Evolutionary conservation across 2,329 filamentous ascomycete genomes (phyloP).

Genomic region (Claviceps paspali): DNA sequence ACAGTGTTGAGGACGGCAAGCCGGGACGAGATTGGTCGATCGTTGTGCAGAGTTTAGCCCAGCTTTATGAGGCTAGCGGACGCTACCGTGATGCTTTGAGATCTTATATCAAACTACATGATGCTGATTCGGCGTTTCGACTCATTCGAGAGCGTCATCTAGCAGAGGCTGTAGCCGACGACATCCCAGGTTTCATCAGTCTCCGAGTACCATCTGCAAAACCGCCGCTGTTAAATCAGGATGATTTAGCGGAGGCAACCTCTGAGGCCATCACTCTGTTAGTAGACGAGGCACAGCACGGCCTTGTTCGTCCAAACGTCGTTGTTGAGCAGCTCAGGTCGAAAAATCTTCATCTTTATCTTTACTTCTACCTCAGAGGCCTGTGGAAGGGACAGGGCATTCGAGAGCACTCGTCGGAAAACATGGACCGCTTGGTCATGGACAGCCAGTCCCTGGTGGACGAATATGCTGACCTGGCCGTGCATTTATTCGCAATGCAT

Average conservation of each 20-base stretch:
- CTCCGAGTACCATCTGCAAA: constrained; percentile 67
- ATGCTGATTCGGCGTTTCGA: constrained; percentile 76
- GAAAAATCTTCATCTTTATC: constrained; percentile 54
- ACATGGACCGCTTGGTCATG: constrained; percentile 38
- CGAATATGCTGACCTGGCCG: constrained; percentile 71
- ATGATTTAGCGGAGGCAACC: constrained; percentile 65
- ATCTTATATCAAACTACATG: constrained; percentile 80
- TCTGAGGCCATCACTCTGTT: constrained; percentile 73
- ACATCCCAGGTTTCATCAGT: constrained; percentile 77
- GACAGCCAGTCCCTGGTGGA: constrained; percentile 60
- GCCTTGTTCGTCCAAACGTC: constrained; percentile 60
- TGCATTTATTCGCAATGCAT: constrained; percentile 74
- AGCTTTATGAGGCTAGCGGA: constrained; percentile 67
- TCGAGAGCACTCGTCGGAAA: constrained; percentile 35
- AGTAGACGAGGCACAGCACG: constrained; percentile 81
- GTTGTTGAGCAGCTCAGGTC: constrained; percentile 66
- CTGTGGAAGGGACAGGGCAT: constrained; percentile 68
- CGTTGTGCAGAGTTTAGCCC: constrained; percentile 74
- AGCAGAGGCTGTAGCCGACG: constrained; percentile 76
- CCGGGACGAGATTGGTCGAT: constrained; percentile 73
- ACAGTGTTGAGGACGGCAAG: constrained; percentile 59
- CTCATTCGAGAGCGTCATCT: constrained; percentile 79
- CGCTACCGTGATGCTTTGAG: constrained; percentile 71
- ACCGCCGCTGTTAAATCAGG: constrained; percentile 45
- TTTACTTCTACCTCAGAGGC: constrained; percentile 82